These are phyloP conservation scores for Oenanthe javanica DNA, from an alignment of 140 eudicot genomes.

Conservation along the genomic window DNA sequence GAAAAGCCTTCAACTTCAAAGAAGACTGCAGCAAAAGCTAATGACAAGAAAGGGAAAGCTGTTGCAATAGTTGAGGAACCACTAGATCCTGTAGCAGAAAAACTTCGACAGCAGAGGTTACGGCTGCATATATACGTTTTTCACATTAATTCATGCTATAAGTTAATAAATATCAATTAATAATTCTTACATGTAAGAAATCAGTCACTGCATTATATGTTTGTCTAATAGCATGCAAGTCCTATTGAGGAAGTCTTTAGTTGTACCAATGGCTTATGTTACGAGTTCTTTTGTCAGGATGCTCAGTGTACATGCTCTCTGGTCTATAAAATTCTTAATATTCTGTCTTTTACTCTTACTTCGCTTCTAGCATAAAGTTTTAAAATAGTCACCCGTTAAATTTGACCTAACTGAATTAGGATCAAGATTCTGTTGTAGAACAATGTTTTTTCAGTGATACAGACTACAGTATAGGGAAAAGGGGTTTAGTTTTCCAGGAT, in stretches of 20 bases:
- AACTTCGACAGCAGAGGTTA: constrained; percentile 87
- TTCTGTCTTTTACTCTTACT: background rate
- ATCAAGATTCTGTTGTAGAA: background rate
- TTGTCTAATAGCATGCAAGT: background rate
- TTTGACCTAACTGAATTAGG: background rate
- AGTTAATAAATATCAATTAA: background rate
- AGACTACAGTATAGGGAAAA: background rate
- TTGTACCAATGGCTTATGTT: background rate
- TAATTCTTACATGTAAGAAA: background rate
- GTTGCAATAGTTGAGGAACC: constrained; percentile 49
- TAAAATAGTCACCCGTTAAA: background rate
- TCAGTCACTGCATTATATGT: background rate
- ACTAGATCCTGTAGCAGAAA: constrained; percentile 83
- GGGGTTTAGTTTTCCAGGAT: background rate
- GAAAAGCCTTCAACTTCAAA: constrained; percentile 29
- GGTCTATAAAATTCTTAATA: background rate
- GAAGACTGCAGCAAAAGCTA: constrained; percentile 45
- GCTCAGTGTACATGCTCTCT: background rate
- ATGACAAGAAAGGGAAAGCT: constrained; percentile 50
- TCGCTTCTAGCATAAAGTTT: background rate
- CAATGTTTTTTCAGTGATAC: background rate
- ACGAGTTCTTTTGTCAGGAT: background rate
- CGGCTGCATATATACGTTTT: background rate
- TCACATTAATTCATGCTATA: background rate
- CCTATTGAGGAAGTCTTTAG: background rate